Evolutionary conservation across 1,139 yeast genomes (phyloP), one percentile per base, ranked within the genome.

Genomic region (Pichia kudriavzevii): DNA sequence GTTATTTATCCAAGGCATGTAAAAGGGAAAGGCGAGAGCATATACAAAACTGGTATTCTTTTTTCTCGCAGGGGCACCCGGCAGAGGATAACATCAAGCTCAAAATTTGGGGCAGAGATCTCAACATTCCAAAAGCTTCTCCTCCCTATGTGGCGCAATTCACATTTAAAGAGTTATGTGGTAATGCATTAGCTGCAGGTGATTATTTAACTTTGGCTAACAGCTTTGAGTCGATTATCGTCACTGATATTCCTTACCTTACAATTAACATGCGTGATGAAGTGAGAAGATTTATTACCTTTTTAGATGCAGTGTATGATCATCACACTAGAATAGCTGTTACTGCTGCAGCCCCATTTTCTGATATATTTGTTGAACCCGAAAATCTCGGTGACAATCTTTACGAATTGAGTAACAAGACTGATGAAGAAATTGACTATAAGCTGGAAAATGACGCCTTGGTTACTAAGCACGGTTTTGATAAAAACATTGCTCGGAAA

Each of bases 251-350:
- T 31, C 98, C 98, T 4, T 78, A 78, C 45, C 62, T 91, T 46
- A 77, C 94, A 14, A 69, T 81, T 18, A 70, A 79, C 43, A 81
- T 75, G 31, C 71, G 95, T 46, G 96, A 91, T 52, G 72, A 79
- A 45, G 85, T 88, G 13, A 69, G 97, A 47, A 64, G 98, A 47
- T 88, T 91, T 53, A 91, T 91, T 52, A 91, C 95, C 0, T 88
- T 91, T 50, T 61, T 91, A 37, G 98, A 91, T 59, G 96, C 98
- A 0, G 91, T 91, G 1, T 91, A 91, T 57, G 97, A 91, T 56
- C 79, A 79, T 40, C 87, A 83, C 46, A 82, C 94, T 6, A 71
- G 87, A 47, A 62, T 91, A 24, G 94, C 95, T 1, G 93, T 87
- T 18, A 87, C 97, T 0, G 78, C 87, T 0, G 95, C 83, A 1